These are phyloP conservation scores for Letharia lupina DNA, from an alignment of 495 filamentous ascomycete genomes.

Conservation along the genomic window DNA sequence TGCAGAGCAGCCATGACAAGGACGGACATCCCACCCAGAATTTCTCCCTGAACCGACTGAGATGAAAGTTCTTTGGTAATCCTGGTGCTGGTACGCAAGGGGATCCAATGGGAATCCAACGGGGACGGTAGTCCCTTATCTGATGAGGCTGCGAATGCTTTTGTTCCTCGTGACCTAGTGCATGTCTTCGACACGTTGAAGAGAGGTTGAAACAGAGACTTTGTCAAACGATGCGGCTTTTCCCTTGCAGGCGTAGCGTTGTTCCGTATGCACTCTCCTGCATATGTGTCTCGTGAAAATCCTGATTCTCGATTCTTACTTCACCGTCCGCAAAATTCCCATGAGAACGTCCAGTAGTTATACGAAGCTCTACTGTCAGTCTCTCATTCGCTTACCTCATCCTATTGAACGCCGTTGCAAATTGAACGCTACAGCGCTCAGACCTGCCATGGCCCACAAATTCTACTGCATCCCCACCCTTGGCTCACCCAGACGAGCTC, in stretches of 20 bases:
- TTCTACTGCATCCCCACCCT: neutral
- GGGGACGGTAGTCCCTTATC: neutral
- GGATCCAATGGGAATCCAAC: too few species aligned
- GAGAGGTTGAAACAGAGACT: neutral
- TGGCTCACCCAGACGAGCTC: neutral
- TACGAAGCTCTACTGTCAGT: neutral
- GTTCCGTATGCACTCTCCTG: neutral
- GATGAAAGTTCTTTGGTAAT: neutral
- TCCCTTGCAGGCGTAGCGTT: neutral
- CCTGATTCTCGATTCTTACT: neutral
- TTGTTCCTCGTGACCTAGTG: neutral
- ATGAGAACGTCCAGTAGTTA: neutral
- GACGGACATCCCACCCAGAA: neutral
- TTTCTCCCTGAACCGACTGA: neutral
- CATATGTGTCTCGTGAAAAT: neutral
- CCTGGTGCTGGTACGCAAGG: neutral
- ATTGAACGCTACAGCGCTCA: neutral
- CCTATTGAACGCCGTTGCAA: neutral
- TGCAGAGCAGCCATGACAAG: neutral
- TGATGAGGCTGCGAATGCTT: neutral
- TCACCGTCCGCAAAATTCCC: neutral
- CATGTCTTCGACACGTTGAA: neutral
- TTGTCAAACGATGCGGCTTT: neutral
- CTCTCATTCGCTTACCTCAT: neutral
- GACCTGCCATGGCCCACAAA: neutral